A percentile compares a stretch with the other conserved stretches of the same genome.
Evolutionary conservation across 129 eudicot species (phyloP).

Genomic region (Calendula officinalis): DNA sequence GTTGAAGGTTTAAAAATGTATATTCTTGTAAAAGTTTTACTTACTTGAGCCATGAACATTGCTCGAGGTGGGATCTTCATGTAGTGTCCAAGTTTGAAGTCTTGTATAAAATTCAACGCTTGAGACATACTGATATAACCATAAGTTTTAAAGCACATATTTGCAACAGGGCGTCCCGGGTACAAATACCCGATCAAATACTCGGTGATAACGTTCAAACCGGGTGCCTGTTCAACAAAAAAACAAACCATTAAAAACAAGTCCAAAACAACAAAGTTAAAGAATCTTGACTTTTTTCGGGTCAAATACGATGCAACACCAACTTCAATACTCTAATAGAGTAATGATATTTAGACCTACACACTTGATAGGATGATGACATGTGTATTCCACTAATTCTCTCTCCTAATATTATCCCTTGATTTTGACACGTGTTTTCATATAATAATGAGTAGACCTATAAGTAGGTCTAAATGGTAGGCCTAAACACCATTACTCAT

Average conservation of each 20-base stretch:
- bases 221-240: conserved; percentile 47
- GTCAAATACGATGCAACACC: neutral
- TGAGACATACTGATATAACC: conserved; percentile 70
- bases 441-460: too few relatives aligned
- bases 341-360: too few relatives aligned
- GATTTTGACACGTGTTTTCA: too few relatives aligned
- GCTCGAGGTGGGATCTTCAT: conserved; percentile 87
- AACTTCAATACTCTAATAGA: too few relatives aligned
- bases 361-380: too few relatives aligned
- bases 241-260: neutral
- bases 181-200: conserved; percentile 56
- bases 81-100: conserved; percentile 78
- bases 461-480: too few relatives aligned
- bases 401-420: too few relatives aligned
- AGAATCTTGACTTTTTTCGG: neutral
- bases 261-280: neutral
- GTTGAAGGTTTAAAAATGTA: neutral
- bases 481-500: too few relatives aligned
- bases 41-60: conserved; percentile 68
- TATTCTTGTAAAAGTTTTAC: neutral
- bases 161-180: conserved; percentile 70
- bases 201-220: conserved; percentile 64
- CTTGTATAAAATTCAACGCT: conserved; percentile 46
- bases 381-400: too few relatives aligned
- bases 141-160: conserved; percentile 68